phyloP scores from a whole-genome alignment of 805 yeast species.

The Wickerhamomyces mucosus region DNA sequence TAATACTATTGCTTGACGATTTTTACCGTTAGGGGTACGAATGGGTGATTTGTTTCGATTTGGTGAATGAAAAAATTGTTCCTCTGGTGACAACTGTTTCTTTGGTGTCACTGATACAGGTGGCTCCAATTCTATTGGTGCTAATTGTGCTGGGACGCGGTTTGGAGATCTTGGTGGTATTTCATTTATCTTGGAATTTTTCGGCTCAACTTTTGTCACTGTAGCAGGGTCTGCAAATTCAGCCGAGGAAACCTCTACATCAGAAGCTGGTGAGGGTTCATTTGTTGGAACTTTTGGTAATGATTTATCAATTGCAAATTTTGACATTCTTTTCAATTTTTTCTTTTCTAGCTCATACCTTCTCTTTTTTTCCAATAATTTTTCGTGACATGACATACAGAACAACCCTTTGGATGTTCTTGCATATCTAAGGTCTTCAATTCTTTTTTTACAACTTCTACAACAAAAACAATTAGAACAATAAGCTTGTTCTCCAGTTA shows the following conservation, averaged over 20 bases:
- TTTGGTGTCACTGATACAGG: conserved; percentile 13
- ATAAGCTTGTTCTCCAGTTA: conserved; percentile 92
- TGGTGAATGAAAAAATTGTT: too few species aligned
- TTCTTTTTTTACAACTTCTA: conserved; percentile 74
- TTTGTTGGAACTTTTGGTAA: conserved; percentile 16
- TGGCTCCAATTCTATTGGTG: conserved; percentile 9
- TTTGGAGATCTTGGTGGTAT: conserved; percentile 18
- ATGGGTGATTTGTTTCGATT: too few species aligned
- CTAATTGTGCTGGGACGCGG: conserved; percentile 5
- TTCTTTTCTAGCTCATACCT: conserved; percentile 39
- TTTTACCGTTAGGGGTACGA: conserved; percentile 14
- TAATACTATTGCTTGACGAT: conserved; percentile 18
- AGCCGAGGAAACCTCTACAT: not conserved
- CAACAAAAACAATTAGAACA: conserved; percentile 88
- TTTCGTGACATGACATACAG: conserved; percentile 89
- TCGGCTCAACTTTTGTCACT: too few species aligned
- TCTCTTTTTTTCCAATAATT: conserved; percentile 65
- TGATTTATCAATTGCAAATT: conserved; percentile 9
- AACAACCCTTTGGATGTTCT: conserved; percentile 87
- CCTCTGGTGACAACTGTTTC: too few species aligned
- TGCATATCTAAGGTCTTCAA: conserved; percentile 85
- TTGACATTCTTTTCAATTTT: conserved; percentile 9
- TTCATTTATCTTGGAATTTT: conserved; percentile 2
- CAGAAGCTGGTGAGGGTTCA: conserved; percentile 4
- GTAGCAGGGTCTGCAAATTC: not conserved